Conservation (phyloP, 2,329 filamentous ascomycete genomes). For the Ophiosphaerella herpotricha region DNA sequence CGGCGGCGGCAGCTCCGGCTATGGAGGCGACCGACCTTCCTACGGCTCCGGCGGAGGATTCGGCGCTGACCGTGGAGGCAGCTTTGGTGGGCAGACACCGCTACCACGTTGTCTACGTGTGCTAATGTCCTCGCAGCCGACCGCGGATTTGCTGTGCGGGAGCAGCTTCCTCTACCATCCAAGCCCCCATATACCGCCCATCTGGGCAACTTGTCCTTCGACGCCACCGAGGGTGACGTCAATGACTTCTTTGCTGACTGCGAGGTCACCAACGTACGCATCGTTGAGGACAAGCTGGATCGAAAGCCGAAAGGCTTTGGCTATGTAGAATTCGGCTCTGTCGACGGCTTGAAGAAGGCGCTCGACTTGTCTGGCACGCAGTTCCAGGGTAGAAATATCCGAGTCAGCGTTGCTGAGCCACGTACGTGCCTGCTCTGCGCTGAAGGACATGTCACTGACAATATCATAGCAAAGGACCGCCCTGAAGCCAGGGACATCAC, state of each 20-base stretch:
- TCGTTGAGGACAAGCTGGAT: constrained; percentile 95
- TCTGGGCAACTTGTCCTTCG: constrained; percentile 94
- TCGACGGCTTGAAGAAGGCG: constrained; percentile 91
- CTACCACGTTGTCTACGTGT: constrained; percentile 10
- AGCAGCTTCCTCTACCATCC: constrained; percentile 82
- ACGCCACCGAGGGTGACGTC: constrained; percentile 82
- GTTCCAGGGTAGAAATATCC: constrained; percentile 87
- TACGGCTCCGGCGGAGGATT: constrained; percentile 50
- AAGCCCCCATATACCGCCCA: constrained; percentile 96
- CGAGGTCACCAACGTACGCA: constrained; percentile 85
- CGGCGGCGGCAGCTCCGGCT: constrained; percentile 49
- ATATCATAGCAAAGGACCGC: constrained; percentile 76
- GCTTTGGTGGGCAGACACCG: constrained; percentile 42
- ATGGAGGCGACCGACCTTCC: constrained; percentile 55
- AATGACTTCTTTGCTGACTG: constrained; percentile 84
- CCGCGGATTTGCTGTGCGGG: constrained; percentile 57
- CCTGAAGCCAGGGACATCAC: constrained; percentile 79
- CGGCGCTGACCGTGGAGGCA: constrained; percentile 43
- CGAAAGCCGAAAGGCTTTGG: constrained; percentile 96
- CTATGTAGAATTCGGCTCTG: constrained; percentile 88
- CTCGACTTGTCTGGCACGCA: constrained; percentile 78
- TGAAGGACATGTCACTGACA: constrained; percentile 17
- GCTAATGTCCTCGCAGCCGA: constrained; percentile 26
- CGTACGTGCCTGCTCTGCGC: constrained; percentile 65
- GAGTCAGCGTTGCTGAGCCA: constrained; percentile 95